These are phyloP conservation scores for Prillingera fragicola DNA, from an alignment of 1,284 basidiomycete genomes.

Conservation along the genomic window DNA sequence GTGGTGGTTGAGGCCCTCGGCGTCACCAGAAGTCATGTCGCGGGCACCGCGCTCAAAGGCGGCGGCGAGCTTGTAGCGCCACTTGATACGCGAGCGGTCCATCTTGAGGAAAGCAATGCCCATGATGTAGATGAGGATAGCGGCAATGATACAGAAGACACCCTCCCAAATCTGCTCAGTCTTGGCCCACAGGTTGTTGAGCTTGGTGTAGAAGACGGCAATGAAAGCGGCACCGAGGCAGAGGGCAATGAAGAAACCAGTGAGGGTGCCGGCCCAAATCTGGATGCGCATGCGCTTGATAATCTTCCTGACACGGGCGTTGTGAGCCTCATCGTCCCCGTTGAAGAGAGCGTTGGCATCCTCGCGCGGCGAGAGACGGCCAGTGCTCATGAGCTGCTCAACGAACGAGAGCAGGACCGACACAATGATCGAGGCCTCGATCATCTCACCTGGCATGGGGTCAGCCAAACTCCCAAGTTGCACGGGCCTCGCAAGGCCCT, in stretches of 20 bases:
- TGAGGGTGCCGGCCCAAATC: conserved; percentile 71
- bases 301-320: conserved; percentile 26
- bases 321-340: conserved; percentile 17
- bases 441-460: conserved; percentile 40
- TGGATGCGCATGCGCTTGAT: conserved; percentile 50
- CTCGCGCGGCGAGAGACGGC: conserved; percentile 22
- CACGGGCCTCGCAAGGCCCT: not conserved
- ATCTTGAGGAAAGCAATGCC: conserved; percentile 64
- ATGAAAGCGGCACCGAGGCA: conserved; percentile 57
- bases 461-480: conserved; percentile 1
- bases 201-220: conserved; percentile 53
- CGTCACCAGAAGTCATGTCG: conserved; percentile 3
- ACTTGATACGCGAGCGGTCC: conserved; percentile 70
- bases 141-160: conserved; percentile 72
- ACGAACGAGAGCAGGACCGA: conserved; percentile 50
- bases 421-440: conserved; percentile 48
- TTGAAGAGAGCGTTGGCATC: conserved; percentile 6
- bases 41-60: conserved; percentile 57
- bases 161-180: conserved; percentile 55
- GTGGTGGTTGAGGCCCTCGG: conserved; percentile 47
- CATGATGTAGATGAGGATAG: conserved; percentile 76
- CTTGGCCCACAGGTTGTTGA: conserved; percentile 53
- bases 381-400: conserved; percentile 48
- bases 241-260: conserved; percentile 70
- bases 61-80: conserved; percentile 76